Evolutionary conservation across 345 rosid species (phyloP).

Genomic region (Populus euphratica): DNA sequence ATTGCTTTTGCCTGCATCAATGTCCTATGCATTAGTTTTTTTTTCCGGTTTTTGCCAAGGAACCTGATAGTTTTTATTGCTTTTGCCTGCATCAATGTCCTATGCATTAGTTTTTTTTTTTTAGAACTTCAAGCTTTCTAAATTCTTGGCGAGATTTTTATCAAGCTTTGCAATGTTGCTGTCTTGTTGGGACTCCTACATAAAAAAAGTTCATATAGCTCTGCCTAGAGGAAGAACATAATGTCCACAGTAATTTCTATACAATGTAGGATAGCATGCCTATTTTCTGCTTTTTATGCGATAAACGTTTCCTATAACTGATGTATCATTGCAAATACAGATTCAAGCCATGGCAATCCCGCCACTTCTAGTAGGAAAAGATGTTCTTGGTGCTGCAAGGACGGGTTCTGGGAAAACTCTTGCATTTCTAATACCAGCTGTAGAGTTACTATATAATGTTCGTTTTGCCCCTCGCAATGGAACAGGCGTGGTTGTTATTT

Average conservation of each 20-base stretch:
- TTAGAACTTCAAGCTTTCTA: background rate
- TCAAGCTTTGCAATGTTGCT: background rate
- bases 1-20: background rate
- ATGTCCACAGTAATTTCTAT: background rate
- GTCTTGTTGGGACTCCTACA: background rate
- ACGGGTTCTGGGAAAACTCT: constrained; percentile 98
- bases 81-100: background rate
- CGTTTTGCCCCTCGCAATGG: constrained; percentile 75
- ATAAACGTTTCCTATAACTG: background rate
- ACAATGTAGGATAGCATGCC: background rate
- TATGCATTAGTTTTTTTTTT: background rate
- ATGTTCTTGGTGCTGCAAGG: constrained; percentile 97
- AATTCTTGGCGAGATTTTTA: background rate
- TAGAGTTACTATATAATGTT: constrained; percentile 69
- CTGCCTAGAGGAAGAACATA: background rate
- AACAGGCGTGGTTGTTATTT: constrained; percentile 78
- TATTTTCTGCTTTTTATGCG: background rate
- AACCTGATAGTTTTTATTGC: background rate
- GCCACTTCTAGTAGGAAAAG: constrained; percentile 77
- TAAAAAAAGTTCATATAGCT: too few species aligned
- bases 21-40: background rate
- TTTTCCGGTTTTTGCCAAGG: background rate
- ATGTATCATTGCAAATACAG: constrained; percentile 34
- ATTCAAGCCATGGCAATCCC: constrained; percentile 87
- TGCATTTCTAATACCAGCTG: constrained; percentile 87